These are phyloP conservation scores for Aspergillus spinulosporus DNA, from an alignment of 2,329 filamentous ascomycete genomes.

Conservation along the genomic window DNA sequence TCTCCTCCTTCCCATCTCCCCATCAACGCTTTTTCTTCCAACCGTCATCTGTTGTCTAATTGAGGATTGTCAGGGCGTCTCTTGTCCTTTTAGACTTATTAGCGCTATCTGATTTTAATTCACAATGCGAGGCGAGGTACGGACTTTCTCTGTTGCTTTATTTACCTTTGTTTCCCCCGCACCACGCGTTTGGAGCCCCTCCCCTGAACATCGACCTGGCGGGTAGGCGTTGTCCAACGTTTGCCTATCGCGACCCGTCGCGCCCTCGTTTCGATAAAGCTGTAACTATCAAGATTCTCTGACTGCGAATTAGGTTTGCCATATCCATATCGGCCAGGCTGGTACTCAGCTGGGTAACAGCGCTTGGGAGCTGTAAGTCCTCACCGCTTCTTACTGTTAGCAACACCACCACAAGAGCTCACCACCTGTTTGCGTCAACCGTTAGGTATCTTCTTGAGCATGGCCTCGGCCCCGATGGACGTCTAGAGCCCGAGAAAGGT, in stretches of 20 bases:
- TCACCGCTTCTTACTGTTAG: constrained; percentile 30
- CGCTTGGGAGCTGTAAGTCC: constrained; percentile 66
- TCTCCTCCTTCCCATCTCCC: constrained; percentile 2
- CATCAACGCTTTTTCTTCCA: constrained; percentile 2
- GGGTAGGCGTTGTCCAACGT: neutral
- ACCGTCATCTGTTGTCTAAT: neutral
- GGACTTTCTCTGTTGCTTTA: constrained; percentile 15
- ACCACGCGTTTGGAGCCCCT: constrained; percentile 21
- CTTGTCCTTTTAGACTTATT: neutral
- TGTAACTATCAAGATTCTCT: constrained; percentile 15
- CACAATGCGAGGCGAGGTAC: constrained; percentile 43
- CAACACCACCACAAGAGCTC: neutral
- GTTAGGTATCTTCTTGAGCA: constrained; percentile 66
- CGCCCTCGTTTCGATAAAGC: neutral
- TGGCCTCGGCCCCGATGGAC: constrained; percentile 62
- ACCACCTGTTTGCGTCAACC: constrained; percentile 8
- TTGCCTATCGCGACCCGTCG: neutral
- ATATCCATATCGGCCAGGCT: constrained; percentile 69
- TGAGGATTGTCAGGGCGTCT: neutral
- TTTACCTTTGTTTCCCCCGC: constrained; percentile 24
- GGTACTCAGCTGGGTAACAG: constrained; percentile 67
- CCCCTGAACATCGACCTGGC: constrained; percentile 18
- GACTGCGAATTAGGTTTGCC: constrained; percentile 54
- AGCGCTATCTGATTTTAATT: constrained; percentile 1
- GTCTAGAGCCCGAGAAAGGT: constrained; percentile 56